Base-by-base conservation (phyloP, 345 rosid genomes). In the Citrus hindsii region DNA sequence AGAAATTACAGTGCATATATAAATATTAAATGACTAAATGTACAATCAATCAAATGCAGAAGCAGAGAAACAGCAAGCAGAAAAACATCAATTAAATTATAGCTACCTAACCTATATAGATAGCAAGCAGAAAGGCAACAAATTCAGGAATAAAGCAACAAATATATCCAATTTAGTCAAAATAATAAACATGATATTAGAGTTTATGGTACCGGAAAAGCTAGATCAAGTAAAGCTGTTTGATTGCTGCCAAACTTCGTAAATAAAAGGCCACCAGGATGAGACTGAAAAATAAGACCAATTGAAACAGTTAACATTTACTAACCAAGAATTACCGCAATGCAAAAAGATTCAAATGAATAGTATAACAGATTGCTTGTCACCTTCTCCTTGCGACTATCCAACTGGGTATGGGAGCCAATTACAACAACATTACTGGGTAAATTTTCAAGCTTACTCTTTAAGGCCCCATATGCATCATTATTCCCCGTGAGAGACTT, bases 211-310 rank as follows among this genome's bases (percentile, higher is more conserved):
- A 96, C 99, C 84, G 97, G 97, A 80, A 96, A 92, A 18, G 99
- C 95, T 69, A 96, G 89, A 77, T 96, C 99, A 72, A 96, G 88
- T 53, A 96, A 78, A 53, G 99, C 97, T 16, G 99, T 91, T 79
- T 93, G 97, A 79, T 90, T 96, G 89, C 98, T 85, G 33, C 97
- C 97, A 88, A 96, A 90, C 84, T 96, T 96, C 5, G 99, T 96
- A 76, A 96, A 92, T 68, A 96, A 68, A 87, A 96, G 93, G 46
- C 98, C 91, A 30, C 99, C 97, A 48, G 97, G 91, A 84, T 93
- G 97, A 53, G 97, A 90, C 99, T 96, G 94, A 73, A 86, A 76
- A 79, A 71, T 27, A 76, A 72, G 24, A 76, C 22, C 70, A 14
- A 27, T 46, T 48, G 9, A 71, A 38, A 66, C 25, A 8, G 22